phyloP scores from a whole-genome alignment of 2,329 filamentous ascomycete species.

The Pestalotiopsis sp. region DNA sequence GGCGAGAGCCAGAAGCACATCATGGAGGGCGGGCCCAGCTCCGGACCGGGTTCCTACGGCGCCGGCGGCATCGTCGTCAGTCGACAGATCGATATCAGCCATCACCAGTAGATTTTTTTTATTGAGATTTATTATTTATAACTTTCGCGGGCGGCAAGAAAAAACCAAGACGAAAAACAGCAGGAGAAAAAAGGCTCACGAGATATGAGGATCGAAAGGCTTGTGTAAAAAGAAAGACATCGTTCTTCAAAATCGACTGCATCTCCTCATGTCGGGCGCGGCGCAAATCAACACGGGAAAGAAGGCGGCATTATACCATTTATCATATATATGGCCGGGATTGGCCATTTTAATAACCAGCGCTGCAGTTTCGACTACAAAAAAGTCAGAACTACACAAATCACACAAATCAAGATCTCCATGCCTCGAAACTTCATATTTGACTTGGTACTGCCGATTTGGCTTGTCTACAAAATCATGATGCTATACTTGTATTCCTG shows the following conservation, averaged over 20 bases:
- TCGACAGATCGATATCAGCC: constrained; percentile 15
- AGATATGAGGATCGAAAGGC: background rate
- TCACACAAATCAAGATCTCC: background rate
- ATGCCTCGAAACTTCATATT: background rate
- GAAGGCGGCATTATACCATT: background rate
- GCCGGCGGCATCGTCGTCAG: constrained; percentile 16
- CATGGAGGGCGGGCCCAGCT: background rate
- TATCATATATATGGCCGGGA: background rate
- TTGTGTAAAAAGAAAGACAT: background rate
- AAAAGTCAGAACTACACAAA: background rate
- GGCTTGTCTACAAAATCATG: too few species aligned
- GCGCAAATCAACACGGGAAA: background rate
- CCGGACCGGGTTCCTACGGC: background rate
- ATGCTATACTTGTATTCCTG: too few species aligned
- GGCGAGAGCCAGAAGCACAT: constrained; percentile 19
- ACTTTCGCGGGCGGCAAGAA: too few species aligned
- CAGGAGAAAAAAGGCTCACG: background rate
- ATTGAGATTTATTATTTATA: too few species aligned
- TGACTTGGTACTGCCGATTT: background rate
- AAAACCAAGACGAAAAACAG: background rate
- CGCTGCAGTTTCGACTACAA: background rate
- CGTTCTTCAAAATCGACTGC: background rate
- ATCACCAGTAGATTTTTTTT: background rate
- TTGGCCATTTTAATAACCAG: background rate
- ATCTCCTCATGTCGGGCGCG: background rate